Conservation (phyloP, 805 yeast species). For the Lipomyces anomalus region DNA sequence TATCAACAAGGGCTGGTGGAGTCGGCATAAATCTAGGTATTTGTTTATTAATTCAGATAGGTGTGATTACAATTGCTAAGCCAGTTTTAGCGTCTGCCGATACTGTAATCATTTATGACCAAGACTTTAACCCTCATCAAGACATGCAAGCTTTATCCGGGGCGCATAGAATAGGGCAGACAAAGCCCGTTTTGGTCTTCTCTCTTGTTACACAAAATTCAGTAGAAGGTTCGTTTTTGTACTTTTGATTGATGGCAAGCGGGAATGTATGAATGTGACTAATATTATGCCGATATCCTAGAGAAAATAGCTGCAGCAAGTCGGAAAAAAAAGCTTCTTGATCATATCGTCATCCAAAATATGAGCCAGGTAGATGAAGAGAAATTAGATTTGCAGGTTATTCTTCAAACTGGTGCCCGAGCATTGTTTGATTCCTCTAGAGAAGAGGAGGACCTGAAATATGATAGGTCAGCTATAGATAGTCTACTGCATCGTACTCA, state of each 20-base stretch:
- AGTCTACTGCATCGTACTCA: conserved; percentile 66
- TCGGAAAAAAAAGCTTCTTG: conserved; percentile 84
- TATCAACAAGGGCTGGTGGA: conserved; percentile 92
- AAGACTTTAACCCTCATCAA: conserved; percentile 96
- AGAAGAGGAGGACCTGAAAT: conserved; percentile 52
- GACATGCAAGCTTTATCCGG: conserved; percentile 95
- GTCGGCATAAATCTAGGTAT: conserved; percentile 76
- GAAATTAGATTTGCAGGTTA: conserved; percentile 44
- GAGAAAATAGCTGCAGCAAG: conserved; percentile 67
- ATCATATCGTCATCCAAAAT: conserved; percentile 80
- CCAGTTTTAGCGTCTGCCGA: conserved; percentile 76
- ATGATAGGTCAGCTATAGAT: conserved; percentile 64
- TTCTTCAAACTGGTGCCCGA: conserved; percentile 47
- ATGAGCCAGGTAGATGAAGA: conserved; percentile 77
- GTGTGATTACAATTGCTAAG: neutral
- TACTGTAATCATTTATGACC: conserved; percentile 80
- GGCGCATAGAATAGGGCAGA: conserved; percentile 88
- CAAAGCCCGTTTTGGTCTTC: conserved; percentile 67
- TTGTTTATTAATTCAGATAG: neutral
- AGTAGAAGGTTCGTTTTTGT: neutral
- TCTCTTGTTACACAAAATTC: conserved; percentile 39
- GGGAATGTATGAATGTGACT: too few species aligned
- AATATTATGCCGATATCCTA: too few species aligned
- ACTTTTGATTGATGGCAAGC: neutral
- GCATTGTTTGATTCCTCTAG: conserved; percentile 43